Evolutionary conservation across 768 basidiomycete genomes (phyloP), one percentile per base, ranked within the genome.

Genomic region (Mycena rosella): DNA sequence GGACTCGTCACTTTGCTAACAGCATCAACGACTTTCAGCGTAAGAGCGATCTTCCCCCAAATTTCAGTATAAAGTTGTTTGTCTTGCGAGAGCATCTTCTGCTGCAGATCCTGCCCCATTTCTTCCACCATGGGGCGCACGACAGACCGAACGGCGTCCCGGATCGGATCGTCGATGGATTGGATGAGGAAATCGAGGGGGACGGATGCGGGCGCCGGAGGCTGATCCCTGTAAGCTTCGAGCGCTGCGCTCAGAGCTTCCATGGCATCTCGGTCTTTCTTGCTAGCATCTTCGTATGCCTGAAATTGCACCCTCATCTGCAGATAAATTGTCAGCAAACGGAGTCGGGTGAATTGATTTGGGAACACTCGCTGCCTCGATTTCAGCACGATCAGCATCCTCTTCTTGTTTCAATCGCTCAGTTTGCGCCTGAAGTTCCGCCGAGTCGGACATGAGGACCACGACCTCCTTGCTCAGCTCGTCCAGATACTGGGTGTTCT

Each of bases 211-310:
- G 71, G 29, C 9, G 70, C 6, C 30, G 62, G 54, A n/a, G 63
- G 34, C 30, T 32, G 67, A n/a, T 48, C 30, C 14, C 32, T 10
- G n/a, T 56, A 53, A 18, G 44, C 48, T 1, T 54, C 70, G 3
- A 77, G 59, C 14, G 78, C 75, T 7, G 70, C 68, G 17, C 71
- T 63, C 11, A 81, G 72, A 0, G 80, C 75, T 5, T 57, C 59
- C n/a, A 79, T 72, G 15, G 69, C 63, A 32, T 71, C 65, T 9
- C 22, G 57, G 18, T 77, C 73, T 6, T 67, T 68, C 42, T 73
- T 63, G 18, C 65, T 65, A 14, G 57, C 38, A 26, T 69, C 59
- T 20, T 72, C 57, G 22, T 71, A 69, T 5, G 53, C 60, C 22
- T 74, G 63, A 11, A 79, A 63, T 44, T 64, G 63, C 40, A 65